A percentile compares a stretch with the other conserved stretches of the same genome.
Evolutionary conservation across 371 early-diverging fungal genomes (phyloP).

Genomic region (Basidiobolus meristosporus): DNA sequence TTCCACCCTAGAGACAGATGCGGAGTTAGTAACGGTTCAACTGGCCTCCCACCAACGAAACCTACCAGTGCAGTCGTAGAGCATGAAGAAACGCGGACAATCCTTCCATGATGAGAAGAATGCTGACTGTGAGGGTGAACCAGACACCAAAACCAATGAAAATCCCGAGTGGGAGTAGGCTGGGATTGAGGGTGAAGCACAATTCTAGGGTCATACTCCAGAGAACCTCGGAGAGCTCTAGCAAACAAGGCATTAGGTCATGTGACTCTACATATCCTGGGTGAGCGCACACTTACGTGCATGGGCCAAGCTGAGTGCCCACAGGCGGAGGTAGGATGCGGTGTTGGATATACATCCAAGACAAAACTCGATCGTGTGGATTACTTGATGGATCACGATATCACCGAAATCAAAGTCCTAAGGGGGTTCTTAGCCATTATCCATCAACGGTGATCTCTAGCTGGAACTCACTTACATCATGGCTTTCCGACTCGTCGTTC

Average conservation of each 20-base stretch:
- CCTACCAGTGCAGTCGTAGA: conserved; percentile 94
- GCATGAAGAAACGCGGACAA: conserved; percentile 97
- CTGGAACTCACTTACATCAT: neutral
- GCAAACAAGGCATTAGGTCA: too few relatives aligned
- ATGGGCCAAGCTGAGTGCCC: conserved; percentile 99
- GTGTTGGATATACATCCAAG: conserved; percentile 98
- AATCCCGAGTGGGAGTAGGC: conserved; percentile 29
- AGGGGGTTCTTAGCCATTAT: neutral
- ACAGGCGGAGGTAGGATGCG: conserved; percentile 97
- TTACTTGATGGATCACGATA: conserved; percentile 88
- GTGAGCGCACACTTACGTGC: conserved; percentile 47
- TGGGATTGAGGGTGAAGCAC: conserved; percentile 29
- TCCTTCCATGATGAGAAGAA: conserved; percentile 96
- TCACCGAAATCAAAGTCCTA: conserved; percentile 61
- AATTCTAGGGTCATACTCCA: conserved; percentile 87
- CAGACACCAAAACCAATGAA: conserved; percentile 59
- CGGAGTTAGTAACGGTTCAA: neutral
- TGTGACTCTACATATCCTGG: too few relatives aligned
- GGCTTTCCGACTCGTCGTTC: neutral
- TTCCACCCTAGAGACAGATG: conserved; percentile 43
- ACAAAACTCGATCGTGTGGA: conserved; percentile 99
- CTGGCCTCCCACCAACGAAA: neutral
- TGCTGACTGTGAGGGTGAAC: conserved; percentile 67
- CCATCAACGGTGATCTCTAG: neutral
- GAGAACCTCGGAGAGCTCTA: conserved; percentile 86